Evolutionary conservation across 1,284 basidiomycete genomes (phyloP), one percentile per base, ranked within the genome.

Genomic region (Trichosporon faecale): DNA sequence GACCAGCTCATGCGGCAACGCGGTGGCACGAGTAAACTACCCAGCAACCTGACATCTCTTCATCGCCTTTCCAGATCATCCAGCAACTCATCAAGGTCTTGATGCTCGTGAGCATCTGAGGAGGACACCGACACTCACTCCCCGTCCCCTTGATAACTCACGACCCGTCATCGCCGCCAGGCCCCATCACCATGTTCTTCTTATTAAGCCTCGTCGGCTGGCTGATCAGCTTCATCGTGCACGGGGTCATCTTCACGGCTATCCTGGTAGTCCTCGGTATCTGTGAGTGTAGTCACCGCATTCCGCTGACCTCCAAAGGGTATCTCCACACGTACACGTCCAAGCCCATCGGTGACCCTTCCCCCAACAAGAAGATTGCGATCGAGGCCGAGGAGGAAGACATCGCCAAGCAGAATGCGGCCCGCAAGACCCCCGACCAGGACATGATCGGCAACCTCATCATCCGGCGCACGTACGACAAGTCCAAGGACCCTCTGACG

Each of bases 221-320:
- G 75, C 68, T 79, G 21, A 64, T 80, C 40, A 76, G 90, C 44
- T 96, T 95, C 83, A 82, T 96, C 72, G 85, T 96, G 66, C 94
- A 94, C 70, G 94, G 93, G 29, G 74, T 95, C 71, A 94, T 93
- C 0, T 91, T 95, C 80, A 84, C 95, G 68, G 92, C 94, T 25
- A 85, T 95, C 64, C 77, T 91, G 73, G 75, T 91, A 74, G 83
- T 88, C 74, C 84, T 82, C 37, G 74, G 87, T 74, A 75, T 92
- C 60, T 68, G 81, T 83, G 70, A 76, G 80, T 78, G 31, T 25
- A 21, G 18, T 7, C n/a, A n/a, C 31, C 7, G 11, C 23, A 29
- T 23, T 3, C 23, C 44, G 57, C 63, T 60, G 44, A 46, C 55
- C 37, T 16, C 12, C 12, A 66, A 66, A 77, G 79, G 64, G 12